phyloP scores from a whole-genome alignment of 2,329 filamentous ascomycete genomes.

The Aspergillus novofumigatus region DNA sequence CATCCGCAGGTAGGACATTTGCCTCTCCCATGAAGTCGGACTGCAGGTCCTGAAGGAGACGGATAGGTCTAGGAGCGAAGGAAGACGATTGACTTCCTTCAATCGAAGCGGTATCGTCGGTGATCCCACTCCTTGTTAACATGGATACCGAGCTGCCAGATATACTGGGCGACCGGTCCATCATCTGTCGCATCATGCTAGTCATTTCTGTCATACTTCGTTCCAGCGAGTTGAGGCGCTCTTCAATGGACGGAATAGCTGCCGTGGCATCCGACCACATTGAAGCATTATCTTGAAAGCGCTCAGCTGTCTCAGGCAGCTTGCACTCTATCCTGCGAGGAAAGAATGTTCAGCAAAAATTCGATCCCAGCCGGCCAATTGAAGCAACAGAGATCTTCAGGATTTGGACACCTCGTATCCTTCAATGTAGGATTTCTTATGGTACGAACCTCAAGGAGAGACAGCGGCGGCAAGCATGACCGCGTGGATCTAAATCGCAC shows the following conservation, averaged over 20 bases:
- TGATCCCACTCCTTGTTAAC: conserved; percentile 16
- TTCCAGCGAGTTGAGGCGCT: conserved; percentile 30
- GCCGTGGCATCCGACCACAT: conserved; percentile 29
- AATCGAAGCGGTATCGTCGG: conserved; percentile 20
- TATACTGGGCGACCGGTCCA: conserved; percentile 21
- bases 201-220: conserved; percentile 34
- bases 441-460: conserved; percentile 32
- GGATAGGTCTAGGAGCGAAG: conserved; percentile 27
- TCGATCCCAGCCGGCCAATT: neutral
- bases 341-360: conserved; percentile 3
- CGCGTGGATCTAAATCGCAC: conserved; percentile 33
- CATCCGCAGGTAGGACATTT: conserved; percentile 19
- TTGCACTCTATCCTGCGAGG: conserved; percentile 30
- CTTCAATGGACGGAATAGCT: conserved; percentile 31
- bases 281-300: conserved; percentile 28
- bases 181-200: conserved; percentile 29
- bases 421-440: neutral
- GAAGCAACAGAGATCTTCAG: neutral
- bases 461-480: conserved; percentile 34
- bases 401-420: too few species aligned
- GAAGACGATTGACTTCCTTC: conserved; percentile 19
- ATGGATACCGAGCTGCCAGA: conserved; percentile 16
- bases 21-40: conserved; percentile 28
- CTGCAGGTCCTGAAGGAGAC: conserved; percentile 30
- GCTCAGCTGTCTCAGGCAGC: conserved; percentile 31